A percentile compares a stretch with the other conserved stretches of the same genome.
Evolutionary conservation across 2,329 filamentous ascomycete species (phyloP).

Genomic region (Cadophora sp.): DNA sequence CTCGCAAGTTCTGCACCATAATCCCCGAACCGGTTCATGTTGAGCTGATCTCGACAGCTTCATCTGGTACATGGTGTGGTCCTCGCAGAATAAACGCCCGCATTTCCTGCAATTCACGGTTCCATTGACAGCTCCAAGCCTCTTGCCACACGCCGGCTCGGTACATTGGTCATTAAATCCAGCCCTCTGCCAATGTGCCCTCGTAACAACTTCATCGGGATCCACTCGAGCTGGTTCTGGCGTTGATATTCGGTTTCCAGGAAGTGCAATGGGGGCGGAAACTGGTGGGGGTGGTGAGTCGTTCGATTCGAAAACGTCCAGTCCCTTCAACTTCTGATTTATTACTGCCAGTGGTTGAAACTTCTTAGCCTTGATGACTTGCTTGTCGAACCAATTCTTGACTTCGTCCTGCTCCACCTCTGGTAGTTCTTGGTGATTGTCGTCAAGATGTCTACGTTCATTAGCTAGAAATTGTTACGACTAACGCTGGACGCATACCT

Average conservation of each 20-base stretch:
- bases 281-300: slow-evolving; percentile 54
- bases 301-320: slow-evolving; percentile 80
- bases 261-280: slow-evolving; percentile 43
- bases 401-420: slow-evolving; percentile 77
- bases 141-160: slow-evolving; percentile 84
- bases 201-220: slow-evolving; percentile 88
- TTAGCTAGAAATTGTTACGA: slow-evolving; percentile 35
- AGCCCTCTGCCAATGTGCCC: slow-evolving; percentile 85
- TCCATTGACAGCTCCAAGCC: slow-evolving; percentile 79
- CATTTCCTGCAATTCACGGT: slow-evolving; percentile 94
- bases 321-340: slow-evolving; percentile 77
- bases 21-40: slow-evolving; percentile 87
- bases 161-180: slow-evolving; percentile 80
- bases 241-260: slow-evolving; percentile 45
- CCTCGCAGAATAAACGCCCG: slow-evolving; percentile 92
- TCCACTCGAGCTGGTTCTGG: slow-evolving; percentile 54
- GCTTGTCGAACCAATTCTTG: slow-evolving; percentile 79
- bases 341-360: slow-evolving; percentile 77
- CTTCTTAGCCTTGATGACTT: slow-evolving; percentile 77
- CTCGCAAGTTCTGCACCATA: slow-evolving; percentile 96
- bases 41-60: slow-evolving; percentile 88
- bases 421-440: slow-evolving; percentile 75
- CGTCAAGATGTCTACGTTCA: slow-evolving; percentile 69
- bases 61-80: slow-evolving; percentile 99
- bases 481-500: slow-evolving; percentile 53